Percentiles rank a stretch among this genome's conserved stretches.
Evolutionary conservation across 208 protist species (phyloP).

Genomic region (Wallacemonas rigidus): DNA sequence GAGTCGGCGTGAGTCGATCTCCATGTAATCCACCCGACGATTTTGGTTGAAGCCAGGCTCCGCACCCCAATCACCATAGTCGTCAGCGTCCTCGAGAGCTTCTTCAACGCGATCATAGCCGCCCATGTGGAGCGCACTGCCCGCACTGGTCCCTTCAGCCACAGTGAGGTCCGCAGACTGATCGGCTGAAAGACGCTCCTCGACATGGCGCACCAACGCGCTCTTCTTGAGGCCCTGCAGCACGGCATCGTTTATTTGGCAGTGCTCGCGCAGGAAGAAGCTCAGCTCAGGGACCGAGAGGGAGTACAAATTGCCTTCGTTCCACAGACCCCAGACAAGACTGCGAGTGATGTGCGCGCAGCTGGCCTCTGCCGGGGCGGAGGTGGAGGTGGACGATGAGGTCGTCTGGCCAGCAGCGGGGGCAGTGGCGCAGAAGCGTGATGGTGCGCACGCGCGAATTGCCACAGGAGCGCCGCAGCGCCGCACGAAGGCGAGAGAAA

Average conservation of each 20-base stretch:
- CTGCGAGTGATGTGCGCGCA: slow-evolving; percentile 74
- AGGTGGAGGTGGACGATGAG: neutral
- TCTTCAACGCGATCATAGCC: slow-evolving; percentile 80
- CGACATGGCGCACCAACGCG: slow-evolving; percentile 82
- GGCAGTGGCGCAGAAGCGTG: neutral
- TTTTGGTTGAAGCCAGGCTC: slow-evolving; percentile 84
- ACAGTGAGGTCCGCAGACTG: slow-evolving; percentile 49
- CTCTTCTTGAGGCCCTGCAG: slow-evolving; percentile 72
- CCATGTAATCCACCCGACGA: slow-evolving; percentile 79
- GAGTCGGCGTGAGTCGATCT: slow-evolving; percentile 63
- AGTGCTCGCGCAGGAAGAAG: slow-evolving; percentile 71
- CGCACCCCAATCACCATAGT: slow-evolving; percentile 92
- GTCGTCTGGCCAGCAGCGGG: neutral
- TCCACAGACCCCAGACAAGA: slow-evolving; percentile 90
- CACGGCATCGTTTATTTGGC: slow-evolving; percentile 29
- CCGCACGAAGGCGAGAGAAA: no score
- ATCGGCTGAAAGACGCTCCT: slow-evolving; percentile 84
- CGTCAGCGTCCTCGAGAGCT: slow-evolving; percentile 86
- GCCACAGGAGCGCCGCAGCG: no score
- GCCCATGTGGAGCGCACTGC: slow-evolving; percentile 42
- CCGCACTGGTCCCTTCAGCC: slow-evolving; percentile 24
- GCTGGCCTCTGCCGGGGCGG: neutral
- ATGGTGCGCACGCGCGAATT: neutral
- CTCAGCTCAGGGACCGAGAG: slow-evolving; percentile 79
- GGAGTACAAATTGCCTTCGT: slow-evolving; percentile 92